A percentile compares a stretch with the other conserved stretches of the same genome.
Conservation (phyloP, 1,284 basidiomycete species). For the Salmacisia buchloeana region DNA sequence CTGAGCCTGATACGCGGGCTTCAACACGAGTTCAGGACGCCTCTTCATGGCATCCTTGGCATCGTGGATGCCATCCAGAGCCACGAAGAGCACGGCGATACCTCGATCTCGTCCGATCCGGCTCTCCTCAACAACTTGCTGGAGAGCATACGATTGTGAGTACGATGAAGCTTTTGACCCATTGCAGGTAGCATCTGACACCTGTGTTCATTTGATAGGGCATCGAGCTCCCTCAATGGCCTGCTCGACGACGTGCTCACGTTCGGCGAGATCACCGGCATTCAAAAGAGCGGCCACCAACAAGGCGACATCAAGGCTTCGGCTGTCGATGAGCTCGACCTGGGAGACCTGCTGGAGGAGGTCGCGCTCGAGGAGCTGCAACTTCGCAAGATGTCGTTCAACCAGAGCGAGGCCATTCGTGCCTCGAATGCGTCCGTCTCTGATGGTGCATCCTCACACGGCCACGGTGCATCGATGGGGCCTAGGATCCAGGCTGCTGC, state of each 20-base stretch:
- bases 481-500: background rate
- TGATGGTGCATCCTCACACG: background rate
- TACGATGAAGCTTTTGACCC: too few species aligned
- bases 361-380: slow-evolving; percentile 30
- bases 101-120: background rate
- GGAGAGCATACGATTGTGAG: background rate
- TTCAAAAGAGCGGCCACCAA: background rate
- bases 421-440: background rate
- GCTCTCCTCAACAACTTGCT: background rate
- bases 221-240: slow-evolving; percentile 28
- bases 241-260: slow-evolving; percentile 40
- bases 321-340: slow-evolving; percentile 11
- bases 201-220: slow-evolving; percentile 26
- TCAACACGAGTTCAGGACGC: slow-evolving; percentile 39
- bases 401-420: background rate
- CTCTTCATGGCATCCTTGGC: slow-evolving; percentile 37
- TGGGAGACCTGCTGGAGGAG: slow-evolving; percentile 26
- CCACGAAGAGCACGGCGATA: slow-evolving; percentile 16
- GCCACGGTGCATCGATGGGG: background rate
- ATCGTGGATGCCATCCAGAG: slow-evolving; percentile 32
- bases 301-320: slow-evolving; percentile 13
- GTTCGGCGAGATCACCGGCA: slow-evolving; percentile 30
- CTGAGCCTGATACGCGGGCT: slow-evolving; percentile 30
- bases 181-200: background rate
- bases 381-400: background rate